These are phyloP conservation scores for Huntiella omanensis DNA, from an alignment of 2,329 filamentous ascomycete genomes.

Conservation along the genomic window DNA sequence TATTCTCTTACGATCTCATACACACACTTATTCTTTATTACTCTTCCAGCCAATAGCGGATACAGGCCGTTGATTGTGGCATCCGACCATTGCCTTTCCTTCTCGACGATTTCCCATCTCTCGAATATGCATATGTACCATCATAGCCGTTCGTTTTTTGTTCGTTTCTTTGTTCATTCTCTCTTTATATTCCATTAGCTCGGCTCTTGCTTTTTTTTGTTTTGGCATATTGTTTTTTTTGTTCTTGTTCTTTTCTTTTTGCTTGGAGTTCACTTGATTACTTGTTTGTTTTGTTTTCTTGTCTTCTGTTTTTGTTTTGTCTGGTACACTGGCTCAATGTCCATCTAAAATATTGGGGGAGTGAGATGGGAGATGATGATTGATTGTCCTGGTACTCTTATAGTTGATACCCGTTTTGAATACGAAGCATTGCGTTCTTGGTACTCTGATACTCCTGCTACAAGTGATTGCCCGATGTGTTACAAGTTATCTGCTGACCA, in stretches of 20 bases:
- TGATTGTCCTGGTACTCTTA: background rate
- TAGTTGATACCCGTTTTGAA: constrained; percentile 3
- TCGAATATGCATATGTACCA: constrained; percentile 11
- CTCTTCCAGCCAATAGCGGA: background rate
- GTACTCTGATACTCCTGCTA: too few relatives aligned
- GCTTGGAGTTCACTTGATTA: background rate
- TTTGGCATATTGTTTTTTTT: constrained; percentile 1
- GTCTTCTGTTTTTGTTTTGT: background rate
- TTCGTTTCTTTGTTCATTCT: background rate
- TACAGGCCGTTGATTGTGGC: background rate
- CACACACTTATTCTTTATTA: background rate
- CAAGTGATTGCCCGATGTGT: too few relatives aligned
- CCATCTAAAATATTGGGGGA: background rate
- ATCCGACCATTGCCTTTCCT: background rate
- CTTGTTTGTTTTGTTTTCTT: background rate
- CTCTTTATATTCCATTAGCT: background rate
- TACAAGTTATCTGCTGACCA: too few relatives aligned
- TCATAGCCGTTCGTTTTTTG: constrained; percentile 6
- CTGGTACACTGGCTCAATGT: background rate
- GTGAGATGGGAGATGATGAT: background rate
- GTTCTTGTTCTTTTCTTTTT: background rate
- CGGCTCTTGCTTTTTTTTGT: background rate
- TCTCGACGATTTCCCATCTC: constrained; percentile 2
- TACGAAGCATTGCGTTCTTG: background rate
- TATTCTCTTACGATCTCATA: background rate